phyloP scores from a whole-genome alignment of 2,329 filamentous ascomycete genomes.

The Didymella arachidicola region DNA sequence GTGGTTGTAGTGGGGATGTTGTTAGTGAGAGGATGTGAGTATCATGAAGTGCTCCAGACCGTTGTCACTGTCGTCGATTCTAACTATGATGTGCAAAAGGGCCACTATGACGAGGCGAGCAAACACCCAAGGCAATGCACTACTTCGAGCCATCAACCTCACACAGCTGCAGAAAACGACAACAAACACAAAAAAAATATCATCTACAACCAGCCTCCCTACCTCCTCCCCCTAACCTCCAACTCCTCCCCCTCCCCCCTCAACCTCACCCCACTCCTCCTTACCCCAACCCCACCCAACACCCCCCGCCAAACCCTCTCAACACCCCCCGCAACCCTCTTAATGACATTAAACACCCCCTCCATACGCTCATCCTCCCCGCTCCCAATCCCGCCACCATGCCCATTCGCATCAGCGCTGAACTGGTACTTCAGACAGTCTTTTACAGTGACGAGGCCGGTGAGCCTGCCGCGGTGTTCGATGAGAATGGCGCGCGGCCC shows the following conservation, averaged over 20 bases:
- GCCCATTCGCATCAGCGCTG: conserved; percentile 88
- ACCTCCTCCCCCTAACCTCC: too few species aligned
- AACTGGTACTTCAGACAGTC: conserved; percentile 98
- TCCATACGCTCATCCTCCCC: conserved; percentile 43
- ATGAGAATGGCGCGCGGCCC: conserved; percentile 92
- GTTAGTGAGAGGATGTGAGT: too few species aligned
- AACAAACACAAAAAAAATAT: too few species aligned
- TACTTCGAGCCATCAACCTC: too few species aligned
- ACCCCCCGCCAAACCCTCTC: conserved; percentile 25
- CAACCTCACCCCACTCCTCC: conserved; percentile 34
- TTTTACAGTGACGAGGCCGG: conserved; percentile 91
- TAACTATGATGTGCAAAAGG: too few species aligned
- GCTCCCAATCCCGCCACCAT: conserved; percentile 34
- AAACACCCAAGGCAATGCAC: too few species aligned
- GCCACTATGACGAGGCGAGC: too few species aligned
- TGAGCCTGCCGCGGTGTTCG: conserved; percentile 84
- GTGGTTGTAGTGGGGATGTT: too few species aligned
- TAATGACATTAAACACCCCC: conserved; percentile 33
- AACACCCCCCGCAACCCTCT: conserved; percentile 22
- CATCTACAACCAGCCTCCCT: too few species aligned
- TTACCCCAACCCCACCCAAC: conserved; percentile 19
- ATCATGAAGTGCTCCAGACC: too few species aligned
- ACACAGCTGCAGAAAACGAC: too few species aligned
- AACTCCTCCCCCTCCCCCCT: not conserved
- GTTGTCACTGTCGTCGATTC: too few species aligned